Conservation (phyloP, 768 basidiomycete species). For the Tephrocybe sp. region DNA sequence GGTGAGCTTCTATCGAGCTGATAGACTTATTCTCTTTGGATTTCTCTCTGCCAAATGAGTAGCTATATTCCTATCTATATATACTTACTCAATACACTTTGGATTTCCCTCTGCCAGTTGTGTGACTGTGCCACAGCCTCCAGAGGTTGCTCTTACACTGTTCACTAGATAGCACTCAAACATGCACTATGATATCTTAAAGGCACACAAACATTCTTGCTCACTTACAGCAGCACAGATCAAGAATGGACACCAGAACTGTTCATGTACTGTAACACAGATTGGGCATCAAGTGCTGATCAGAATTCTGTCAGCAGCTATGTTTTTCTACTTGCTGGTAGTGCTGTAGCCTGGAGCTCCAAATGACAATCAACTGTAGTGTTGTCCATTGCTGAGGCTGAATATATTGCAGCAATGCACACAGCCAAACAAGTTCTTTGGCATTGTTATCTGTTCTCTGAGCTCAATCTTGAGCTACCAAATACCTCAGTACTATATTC, state of each 20-base stretch:
- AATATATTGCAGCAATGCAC: background rate
- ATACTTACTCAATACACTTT: too few relatives aligned
- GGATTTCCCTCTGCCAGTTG: too few relatives aligned
- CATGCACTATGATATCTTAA: background rate
- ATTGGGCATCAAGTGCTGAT: background rate
- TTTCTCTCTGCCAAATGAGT: too few relatives aligned
- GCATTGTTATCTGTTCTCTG: background rate
- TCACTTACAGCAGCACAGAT: background rate
- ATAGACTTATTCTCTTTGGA: too few relatives aligned
- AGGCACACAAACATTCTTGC: background rate
- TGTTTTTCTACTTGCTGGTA: background rate
- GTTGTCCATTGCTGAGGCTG: background rate
- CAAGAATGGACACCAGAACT: background rate
- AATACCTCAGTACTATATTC: background rate
- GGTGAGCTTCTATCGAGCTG: too few relatives aligned
- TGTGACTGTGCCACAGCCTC: too few relatives aligned
- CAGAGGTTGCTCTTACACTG: background rate
- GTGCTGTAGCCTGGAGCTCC: background rate
- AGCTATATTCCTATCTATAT: too few relatives aligned
- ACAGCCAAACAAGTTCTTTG: too few relatives aligned
- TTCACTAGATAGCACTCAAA: background rate
- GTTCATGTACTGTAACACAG: background rate
- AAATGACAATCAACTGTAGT: background rate
- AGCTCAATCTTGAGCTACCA: background rate
- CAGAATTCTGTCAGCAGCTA: background rate